phyloP scores from a whole-genome alignment of 768 basidiomycete species.

The Heimioporus sp. region DNA sequence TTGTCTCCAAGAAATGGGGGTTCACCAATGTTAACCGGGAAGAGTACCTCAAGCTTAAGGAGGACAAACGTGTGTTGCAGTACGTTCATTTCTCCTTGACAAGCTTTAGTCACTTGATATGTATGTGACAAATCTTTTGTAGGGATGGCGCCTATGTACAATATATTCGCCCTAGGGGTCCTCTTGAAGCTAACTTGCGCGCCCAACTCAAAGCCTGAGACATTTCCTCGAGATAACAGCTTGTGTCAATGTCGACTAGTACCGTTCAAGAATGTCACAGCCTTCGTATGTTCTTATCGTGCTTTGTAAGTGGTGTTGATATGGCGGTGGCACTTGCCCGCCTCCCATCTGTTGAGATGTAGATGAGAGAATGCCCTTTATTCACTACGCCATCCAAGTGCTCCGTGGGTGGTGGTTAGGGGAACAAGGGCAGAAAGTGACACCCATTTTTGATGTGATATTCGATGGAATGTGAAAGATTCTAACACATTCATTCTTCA shows the following conservation, averaged over 20 bases:
- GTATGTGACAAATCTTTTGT: background rate
- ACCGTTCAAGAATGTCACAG: conserved; percentile 17
- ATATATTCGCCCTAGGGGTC: conserved; percentile 88
- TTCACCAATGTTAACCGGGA: conserved; percentile 93
- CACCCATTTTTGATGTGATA: conserved; percentile 6
- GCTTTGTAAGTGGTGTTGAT: conserved; percentile 5
- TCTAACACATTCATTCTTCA: conserved; percentile 8
- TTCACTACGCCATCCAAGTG: conserved; percentile 69
- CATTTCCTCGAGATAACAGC: conserved; percentile 4
- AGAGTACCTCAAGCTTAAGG: conserved; percentile 86
- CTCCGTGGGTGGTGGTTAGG: conserved; percentile 63
- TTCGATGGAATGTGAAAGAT: conserved; percentile 19
- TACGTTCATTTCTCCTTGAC: conserved; percentile 40
- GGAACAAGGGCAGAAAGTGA: conserved; percentile 79
- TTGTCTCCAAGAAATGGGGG: conserved; percentile 97
- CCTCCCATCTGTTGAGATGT: background rate
- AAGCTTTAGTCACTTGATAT: background rate
- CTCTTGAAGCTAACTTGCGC: conserved; percentile 81
- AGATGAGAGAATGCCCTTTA: conserved; percentile 46
- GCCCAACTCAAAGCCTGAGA: conserved; percentile 74
- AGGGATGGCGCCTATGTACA: conserved; percentile 92
- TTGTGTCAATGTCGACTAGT: conserved; percentile 13
- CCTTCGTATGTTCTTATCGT: conserved; percentile 12
- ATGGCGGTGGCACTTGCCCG: background rate
- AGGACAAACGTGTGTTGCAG: conserved; percentile 87